Evolutionary conservation across 345 rosid genomes (phyloP), one percentile per base, ranked within the genome.

Genomic region (Heritiera littoralis): DNA sequence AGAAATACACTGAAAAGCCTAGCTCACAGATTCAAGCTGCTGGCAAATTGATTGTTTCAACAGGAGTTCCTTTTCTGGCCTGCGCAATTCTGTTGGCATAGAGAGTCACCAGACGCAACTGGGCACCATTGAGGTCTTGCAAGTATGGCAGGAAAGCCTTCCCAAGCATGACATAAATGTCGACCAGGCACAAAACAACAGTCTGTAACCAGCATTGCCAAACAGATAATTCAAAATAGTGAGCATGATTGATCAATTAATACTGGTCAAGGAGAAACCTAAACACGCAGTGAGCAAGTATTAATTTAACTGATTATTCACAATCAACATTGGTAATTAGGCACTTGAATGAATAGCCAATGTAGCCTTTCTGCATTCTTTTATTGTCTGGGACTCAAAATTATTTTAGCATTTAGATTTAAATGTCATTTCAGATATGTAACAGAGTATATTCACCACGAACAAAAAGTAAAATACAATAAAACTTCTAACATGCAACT

Each of bases 171-270:
- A 89, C 85, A 71, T 90, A 90, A 3, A 90, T 86, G 74, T 90
- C 93, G 74, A 90, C 93, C 73, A 89, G 84, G 83, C 92, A 90
- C 86, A 86, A 89, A 38, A 90, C 92, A 12, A 89, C 93, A 32
- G 87, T 86, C 93, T 89, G 86, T 58, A 15, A 58, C 46, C 74
- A 65, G 3, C 73, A 66, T 59, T 13, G 45, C 18, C 13, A 20
- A 76, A 54, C 41, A 66, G 54, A 69, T 4, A 46, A 43, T 61
- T 7, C 11, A 41, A 76, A 76, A 23, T 14, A 7, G 12, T 66
- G 30, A 54, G 72, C 14, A 30, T 17, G 55, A 28, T 60, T 46
- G 55, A 68, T 68, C 61, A 14, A 72, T 70, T 54, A 52, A 28
- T 35, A 32, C 28, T 11, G 7, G 56, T 15, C 43, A 18, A 7